Conservation (phyloP, 2,329 filamentous ascomycete species). For the Fulvia fulva region DNA sequence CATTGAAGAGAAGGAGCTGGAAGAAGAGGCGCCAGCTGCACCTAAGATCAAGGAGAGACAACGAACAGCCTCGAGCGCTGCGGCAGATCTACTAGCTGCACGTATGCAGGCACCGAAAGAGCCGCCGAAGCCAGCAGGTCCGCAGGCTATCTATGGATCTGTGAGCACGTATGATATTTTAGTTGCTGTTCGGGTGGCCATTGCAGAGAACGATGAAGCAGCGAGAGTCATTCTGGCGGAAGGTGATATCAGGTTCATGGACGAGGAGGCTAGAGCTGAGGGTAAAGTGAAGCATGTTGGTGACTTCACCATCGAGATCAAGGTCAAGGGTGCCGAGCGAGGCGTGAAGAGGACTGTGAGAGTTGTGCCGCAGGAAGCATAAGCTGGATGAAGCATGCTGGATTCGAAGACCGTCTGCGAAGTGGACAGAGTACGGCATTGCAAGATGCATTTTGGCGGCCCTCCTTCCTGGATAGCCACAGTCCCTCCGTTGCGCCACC, state of each 20-base stretch:
- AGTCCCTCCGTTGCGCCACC: too few species aligned
- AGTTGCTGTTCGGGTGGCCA: conserved; percentile 44
- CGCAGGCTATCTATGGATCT: conserved; percentile 48
- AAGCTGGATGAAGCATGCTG: neutral
- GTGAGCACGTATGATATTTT: conserved; percentile 53
- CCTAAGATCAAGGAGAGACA: conserved; percentile 10
- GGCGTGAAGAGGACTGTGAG: conserved; percentile 41
- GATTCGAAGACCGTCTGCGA: neutral
- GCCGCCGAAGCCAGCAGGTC: conserved; percentile 16
- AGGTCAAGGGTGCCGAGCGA: conserved; percentile 44
- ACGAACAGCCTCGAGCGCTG: conserved; percentile 22
- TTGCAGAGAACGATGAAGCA: conserved; percentile 51
- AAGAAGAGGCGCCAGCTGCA: conserved; percentile 17
- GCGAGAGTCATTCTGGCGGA: conserved; percentile 47
- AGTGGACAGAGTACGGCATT: neutral
- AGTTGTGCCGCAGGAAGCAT: conserved; percentile 37
- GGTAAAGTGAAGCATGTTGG: conserved; percentile 50
- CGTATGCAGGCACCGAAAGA: conserved; percentile 15
- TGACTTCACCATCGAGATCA: conserved; percentile 50
- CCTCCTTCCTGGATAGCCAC: too few species aligned
- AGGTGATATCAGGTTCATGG: conserved; percentile 49
- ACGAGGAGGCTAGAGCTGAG: conserved; percentile 34
- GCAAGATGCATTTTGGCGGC: neutral
- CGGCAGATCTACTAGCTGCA: conserved; percentile 30
- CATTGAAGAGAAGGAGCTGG: conserved; percentile 32